Evolutionary conservation across 495 filamentous ascomycete genomes (phyloP).

Genomic region (Lasiosphaeriaceae sp.): DNA sequence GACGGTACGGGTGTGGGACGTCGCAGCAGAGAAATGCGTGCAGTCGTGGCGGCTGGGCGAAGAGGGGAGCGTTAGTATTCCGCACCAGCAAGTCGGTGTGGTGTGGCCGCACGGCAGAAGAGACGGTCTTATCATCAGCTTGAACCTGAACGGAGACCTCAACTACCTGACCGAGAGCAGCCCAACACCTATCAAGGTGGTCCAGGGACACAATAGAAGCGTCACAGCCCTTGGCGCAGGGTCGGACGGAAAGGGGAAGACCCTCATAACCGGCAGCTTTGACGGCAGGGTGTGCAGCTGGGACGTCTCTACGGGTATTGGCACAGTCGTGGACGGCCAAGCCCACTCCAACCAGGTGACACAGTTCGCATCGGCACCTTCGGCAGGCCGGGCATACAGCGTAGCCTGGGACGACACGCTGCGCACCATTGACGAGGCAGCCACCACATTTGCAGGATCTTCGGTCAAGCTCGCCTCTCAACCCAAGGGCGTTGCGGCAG

Average conservation of each 20-base stretch:
- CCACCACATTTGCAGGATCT: constrained; percentile 46
- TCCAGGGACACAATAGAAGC: constrained; percentile 92
- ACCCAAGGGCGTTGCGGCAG: constrained; percentile 47
- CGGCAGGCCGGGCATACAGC: constrained; percentile 64
- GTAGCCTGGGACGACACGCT: constrained; percentile 95
- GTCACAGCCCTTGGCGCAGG: constrained; percentile 68
- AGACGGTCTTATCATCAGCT: constrained; percentile 83
- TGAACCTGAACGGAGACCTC: constrained; percentile 82
- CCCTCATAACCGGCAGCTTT: constrained; percentile 83
- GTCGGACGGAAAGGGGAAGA: constrained; percentile 42
- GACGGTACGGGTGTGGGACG: constrained; percentile 87
- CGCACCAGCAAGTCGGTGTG: constrained; percentile 90
- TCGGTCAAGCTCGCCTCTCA: constrained; percentile 46
- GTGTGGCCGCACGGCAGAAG: constrained; percentile 81
- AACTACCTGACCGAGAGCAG: constrained; percentile 78
- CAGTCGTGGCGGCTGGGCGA: constrained; percentile 88
- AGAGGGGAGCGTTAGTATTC: constrained; percentile 67
- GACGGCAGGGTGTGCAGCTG: constrained; percentile 83
- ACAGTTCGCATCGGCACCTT: constrained; percentile 55
- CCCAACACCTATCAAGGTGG: constrained; percentile 60
- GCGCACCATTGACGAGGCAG: constrained; percentile 63
- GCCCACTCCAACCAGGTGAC: constrained; percentile 78
- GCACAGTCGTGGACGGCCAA: constrained; percentile 68
- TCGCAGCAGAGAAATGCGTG: constrained; percentile 66
- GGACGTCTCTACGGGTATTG: constrained; percentile 66